Evolutionary conservation across 2,329 filamentous ascomycete species (phyloP).

Genomic region (Cladophialophora psammophila): DNA sequence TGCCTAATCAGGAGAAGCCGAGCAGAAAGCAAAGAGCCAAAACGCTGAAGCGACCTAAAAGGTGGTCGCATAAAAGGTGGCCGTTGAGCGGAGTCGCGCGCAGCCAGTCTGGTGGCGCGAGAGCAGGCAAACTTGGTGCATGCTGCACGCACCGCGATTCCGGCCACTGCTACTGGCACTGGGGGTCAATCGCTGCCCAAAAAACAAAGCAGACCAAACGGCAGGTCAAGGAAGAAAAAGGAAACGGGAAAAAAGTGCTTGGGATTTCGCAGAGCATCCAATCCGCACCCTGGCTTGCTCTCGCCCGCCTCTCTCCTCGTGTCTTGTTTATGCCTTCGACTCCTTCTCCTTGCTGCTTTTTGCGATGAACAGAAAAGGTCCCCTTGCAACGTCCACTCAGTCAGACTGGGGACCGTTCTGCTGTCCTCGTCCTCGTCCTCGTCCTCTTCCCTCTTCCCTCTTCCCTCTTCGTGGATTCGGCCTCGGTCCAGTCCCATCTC

Average conservation of each 20-base stretch:
- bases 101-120: conserved; percentile 33
- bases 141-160: conserved; percentile 15
- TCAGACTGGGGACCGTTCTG: background rate
- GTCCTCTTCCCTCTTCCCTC: background rate
- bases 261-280: conserved; percentile 30
- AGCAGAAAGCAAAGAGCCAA: conserved; percentile 17
- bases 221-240: background rate
- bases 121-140: conserved; percentile 29
- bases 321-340: background rate
- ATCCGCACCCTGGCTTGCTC: conserved; percentile 27
- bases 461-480: conserved; percentile 17
- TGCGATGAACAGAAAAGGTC: background rate
- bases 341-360: conserved; percentile 23
- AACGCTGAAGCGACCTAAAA: conserved; percentile 33
- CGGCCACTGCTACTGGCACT: conserved; percentile 21
- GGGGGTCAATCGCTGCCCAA: conserved; percentile 31
- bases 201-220: conserved; percentile 19
- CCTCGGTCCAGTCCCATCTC: conserved; percentile 16
- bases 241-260: background rate
- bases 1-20: conserved; percentile 10
- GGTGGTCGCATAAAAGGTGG: conserved; percentile 33
- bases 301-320: conserved; percentile 14
- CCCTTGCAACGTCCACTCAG: background rate
- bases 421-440: conserved; percentile 5
- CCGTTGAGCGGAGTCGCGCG: conserved; percentile 28